A percentile compares a stretch with the other conserved stretches of the same genome.
These are phyloP conservation scores for Blastomyces gilchristii DNA, from an alignment of 2,329 filamentous ascomycete genomes.

Conservation along the genomic window DNA sequence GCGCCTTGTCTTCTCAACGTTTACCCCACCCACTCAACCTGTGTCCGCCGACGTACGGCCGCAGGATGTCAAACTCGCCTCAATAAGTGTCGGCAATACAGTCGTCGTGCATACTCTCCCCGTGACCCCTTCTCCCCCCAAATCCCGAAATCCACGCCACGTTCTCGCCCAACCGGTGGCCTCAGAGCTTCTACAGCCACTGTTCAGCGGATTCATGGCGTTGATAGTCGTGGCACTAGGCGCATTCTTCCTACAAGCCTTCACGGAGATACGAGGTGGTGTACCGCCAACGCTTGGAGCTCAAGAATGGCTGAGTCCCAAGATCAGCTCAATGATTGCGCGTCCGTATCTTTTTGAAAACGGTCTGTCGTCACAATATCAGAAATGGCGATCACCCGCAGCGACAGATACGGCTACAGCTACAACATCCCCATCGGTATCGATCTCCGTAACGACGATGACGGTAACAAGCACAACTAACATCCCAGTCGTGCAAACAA, in stretches of 20 bases:
- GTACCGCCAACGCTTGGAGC: slow-evolving; percentile 48
- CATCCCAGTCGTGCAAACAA: neutral
- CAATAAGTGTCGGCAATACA: slow-evolving; percentile 68
- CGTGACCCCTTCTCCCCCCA: slow-evolving; percentile 40
- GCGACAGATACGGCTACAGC: slow-evolving; percentile 11
- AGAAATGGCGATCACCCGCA: slow-evolving; percentile 13
- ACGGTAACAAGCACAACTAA: neutral
- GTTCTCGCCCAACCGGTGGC: slow-evolving; percentile 53
- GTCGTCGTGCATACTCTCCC: slow-evolving; percentile 71
- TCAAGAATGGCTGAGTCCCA: slow-evolving; percentile 45
- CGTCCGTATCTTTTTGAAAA: slow-evolving; percentile 30
- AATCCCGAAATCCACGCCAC: slow-evolving; percentile 52
- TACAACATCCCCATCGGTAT: slow-evolving; percentile 8
- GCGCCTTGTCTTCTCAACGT: slow-evolving; percentile 42
- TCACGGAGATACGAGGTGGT: slow-evolving; percentile 52
- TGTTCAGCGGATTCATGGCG: slow-evolving; percentile 47
- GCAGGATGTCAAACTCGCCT: slow-evolving; percentile 65
- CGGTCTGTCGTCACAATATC: slow-evolving; percentile 15
- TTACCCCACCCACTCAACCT: slow-evolving; percentile 42
- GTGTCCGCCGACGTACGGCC: slow-evolving; percentile 40
- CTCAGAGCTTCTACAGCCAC: slow-evolving; percentile 43
- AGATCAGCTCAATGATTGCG: slow-evolving; percentile 35
- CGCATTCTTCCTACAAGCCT: slow-evolving; percentile 51
- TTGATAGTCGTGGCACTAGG: slow-evolving; percentile 53
- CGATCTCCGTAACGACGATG: neutral